Evolutionary conservation across 116 monocot genomes (phyloP).

Genomic region (Iris pallida): DNA sequence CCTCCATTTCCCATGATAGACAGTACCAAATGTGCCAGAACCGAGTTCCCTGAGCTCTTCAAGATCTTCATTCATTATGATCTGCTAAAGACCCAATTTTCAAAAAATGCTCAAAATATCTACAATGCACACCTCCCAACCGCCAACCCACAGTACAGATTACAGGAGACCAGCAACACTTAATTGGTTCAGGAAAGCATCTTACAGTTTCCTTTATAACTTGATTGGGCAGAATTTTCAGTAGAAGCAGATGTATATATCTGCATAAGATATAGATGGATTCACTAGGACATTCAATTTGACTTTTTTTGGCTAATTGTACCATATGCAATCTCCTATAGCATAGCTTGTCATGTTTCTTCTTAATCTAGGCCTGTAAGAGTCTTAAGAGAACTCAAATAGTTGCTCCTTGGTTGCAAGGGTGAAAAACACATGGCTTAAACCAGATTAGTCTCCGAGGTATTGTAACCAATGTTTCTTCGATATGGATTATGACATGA

Average conservation of each 20-base stretch:
- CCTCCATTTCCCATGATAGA: conserved; percentile 98
- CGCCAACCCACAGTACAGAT: background rate
- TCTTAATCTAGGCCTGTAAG: no score
- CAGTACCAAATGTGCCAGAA: conserved; percentile 97
- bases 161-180: background rate
- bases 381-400: no score
- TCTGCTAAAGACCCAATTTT: conserved; percentile 26
- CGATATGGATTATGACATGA: no score
- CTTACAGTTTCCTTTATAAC: background rate
- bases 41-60: conserved; percentile 91
- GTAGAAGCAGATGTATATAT: background rate
- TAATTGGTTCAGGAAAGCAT: background rate
- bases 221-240: background rate
- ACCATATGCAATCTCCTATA: no score
- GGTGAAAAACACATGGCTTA: no score
- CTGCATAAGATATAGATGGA: background rate
- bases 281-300: no score
- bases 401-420: no score
- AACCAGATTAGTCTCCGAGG: no score
- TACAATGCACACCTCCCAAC: no score
- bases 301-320: no score
- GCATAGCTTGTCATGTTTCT: no score
- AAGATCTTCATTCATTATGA: conserved; percentile 90
- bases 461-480: no score
- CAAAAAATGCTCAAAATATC: background rate